Conservation (phyloP, 768 basidiomycete genomes). For the Auricularia auricula-judae region DNA sequence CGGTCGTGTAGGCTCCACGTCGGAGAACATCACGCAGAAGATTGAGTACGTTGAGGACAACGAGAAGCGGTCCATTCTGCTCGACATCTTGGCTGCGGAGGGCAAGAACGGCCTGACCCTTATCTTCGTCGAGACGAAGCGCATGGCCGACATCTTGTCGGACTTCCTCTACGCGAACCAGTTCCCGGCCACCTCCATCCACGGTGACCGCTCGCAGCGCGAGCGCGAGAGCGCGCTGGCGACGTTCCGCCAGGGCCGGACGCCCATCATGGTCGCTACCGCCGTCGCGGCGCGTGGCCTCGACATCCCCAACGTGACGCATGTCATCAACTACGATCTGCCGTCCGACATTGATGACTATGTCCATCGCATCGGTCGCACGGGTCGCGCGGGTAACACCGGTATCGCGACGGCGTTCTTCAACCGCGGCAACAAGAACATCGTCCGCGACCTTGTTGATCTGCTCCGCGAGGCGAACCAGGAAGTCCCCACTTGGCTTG, state of each 20-base stretch:
- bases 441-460: constrained; percentile 85
- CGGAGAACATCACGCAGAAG: constrained; percentile 99
- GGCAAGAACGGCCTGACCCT: constrained; percentile 68
- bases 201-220: constrained; percentile 94
- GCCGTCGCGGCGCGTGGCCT: constrained; percentile 98
- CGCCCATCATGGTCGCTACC: constrained; percentile 94
- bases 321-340: constrained; percentile 96
- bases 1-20: constrained; percentile 95
- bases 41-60: constrained; percentile 95
- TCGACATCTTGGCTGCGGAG: constrained; percentile 85
- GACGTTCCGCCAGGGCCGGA: constrained; percentile 90
- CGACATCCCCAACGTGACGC: constrained; percentile 98
- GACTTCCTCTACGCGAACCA: constrained; percentile 82
- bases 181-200: constrained; percentile 90
- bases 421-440: constrained; percentile 86
- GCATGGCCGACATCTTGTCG: constrained; percentile 97
- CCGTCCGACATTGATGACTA: constrained; percentile 99
- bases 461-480: constrained; percentile 94
- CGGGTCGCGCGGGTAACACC: constrained; percentile 96
- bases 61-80: constrained; percentile 93
- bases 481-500: constrained; percentile 86
- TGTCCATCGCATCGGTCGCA: constrained; percentile 96
- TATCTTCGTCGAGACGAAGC: constrained; percentile 98
- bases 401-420: constrained; percentile 95
- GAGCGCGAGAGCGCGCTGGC: constrained; percentile 94